Base-by-base conservation (phyloP, 805 yeast genomes). In the Saturnispora halmiae region DNA sequence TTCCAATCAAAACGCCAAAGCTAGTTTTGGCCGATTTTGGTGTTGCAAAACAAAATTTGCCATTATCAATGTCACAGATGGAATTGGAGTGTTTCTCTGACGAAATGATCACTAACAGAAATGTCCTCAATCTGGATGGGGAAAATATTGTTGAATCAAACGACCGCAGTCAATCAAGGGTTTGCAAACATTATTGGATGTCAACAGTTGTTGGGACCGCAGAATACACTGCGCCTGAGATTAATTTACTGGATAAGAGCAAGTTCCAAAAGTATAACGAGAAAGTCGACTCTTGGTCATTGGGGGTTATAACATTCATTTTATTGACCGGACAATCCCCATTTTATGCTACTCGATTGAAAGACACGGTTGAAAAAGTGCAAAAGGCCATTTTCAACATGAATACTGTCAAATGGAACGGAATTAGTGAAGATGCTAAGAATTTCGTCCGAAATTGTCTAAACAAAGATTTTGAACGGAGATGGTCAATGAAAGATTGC, bases 141-240 rank as follows among this genome's bases (percentile, higher is more conserved):
- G n/a, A n/a, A n/a, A n/a, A n/a, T n/a, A n/a, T n/a, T n/a, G n/a
- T n/a, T n/a, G n/a, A n/a, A n/a, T n/a, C n/a, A n/a, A n/a, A n/a
- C 10, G 26, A 6, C 6, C 26, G 10, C 6, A 22, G 31, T 31
- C 15, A 27, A 27, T 16, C 26, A 20, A 24, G 19, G 38, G 5
- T 7, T 4, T 4, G 13, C 9, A 5, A 19, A 10, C 6, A 25
- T 10, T 36, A 36, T 24, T 48, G 55, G 37, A 55, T 56, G 60
- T 44, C 45, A 34, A 56, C 63, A 0, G 45, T 53, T 26, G 58
- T 59, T 10, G 63, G 63, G 2, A 79, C 86, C 0, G 77, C 80
- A 1, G 86, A 79, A 52, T 79, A 79, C 50, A 70, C 78, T 43
- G 86, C 87, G 1, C 87, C 87, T 0, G 86, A 79, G 50, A 75